Base-by-base conservation (phyloP, 768 basidiomycete species). In the Crepidotus variabilis region DNA sequence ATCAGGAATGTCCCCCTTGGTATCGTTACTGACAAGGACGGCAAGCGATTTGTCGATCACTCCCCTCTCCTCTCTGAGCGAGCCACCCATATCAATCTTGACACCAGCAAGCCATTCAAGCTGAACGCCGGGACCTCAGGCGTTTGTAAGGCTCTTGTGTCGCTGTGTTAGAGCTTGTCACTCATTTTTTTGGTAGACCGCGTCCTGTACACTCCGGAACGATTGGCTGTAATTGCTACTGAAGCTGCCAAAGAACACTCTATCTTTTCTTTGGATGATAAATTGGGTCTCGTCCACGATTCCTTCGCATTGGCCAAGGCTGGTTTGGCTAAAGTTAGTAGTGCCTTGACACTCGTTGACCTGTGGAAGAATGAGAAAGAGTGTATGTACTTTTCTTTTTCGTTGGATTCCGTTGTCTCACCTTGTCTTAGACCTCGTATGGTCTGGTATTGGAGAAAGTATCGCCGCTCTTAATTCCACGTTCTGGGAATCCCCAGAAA, bases 81-180 rank as follows among this genome's bases (percentile, higher is more conserved):
- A 35, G 86, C 93, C 68, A 79, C 78, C 36, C 77, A 75, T 18
- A 80, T 94, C 61, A 69, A 81, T 18, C 62, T 98, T n/a, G 87
- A 92, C 68, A 90, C 85, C 11, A 83, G 72, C 68, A 84, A 81
- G 65, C 76, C 84, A 5, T 98, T 87, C 80, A 98, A 98, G 73
- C 74, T 98, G 59, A 98, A 98, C 67, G 88, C 88, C 2, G 87
- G 87, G 43, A 94, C 93, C 0, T 82, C 82, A 51, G 94, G 95
- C 57, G 90, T 96, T 62, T 98, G 92, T 92, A 62, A 59, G 92
- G 77, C 13, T 3, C 10, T n/a, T 8, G 18, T 4, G 6, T 2
- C 9, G 54, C 59, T 18, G 47, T 20, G 51, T 50, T 56, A 47
- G 52, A 11, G n/a, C 6, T 33, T 48, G 32, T 20, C 23, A 6